Conservation (phyloP, 2,329 filamentous ascomycete species). For the Epichloe scottii region DNA sequence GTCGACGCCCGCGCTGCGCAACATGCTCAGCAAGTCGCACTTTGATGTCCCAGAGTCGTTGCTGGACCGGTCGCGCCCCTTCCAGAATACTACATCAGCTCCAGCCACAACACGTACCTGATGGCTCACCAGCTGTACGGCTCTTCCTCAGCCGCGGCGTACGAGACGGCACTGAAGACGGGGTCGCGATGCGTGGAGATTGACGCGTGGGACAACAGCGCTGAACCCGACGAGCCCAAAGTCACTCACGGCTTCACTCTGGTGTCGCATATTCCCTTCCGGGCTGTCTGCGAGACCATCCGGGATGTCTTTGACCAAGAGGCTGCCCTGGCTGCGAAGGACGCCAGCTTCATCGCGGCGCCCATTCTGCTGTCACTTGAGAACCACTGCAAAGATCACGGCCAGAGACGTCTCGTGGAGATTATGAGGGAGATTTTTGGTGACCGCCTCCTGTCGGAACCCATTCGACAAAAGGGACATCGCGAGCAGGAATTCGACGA, state of each 20-base stretch:
- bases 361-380: conserved; percentile 55
- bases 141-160: conserved; percentile 47
- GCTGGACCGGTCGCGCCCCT: conserved; percentile 44
- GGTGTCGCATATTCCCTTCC: conserved; percentile 53
- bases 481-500: conserved; percentile 37
- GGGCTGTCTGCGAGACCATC: conserved; percentile 52
- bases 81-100: conserved; percentile 60
- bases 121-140: conserved; percentile 59
- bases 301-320: conserved; percentile 50
- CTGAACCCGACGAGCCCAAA: conserved; percentile 50
- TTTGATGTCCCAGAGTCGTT: conserved; percentile 41
- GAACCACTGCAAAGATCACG: conserved; percentile 49
- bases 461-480: conserved; percentile 42
- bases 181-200: conserved; percentile 62
- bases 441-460: conserved; percentile 43
- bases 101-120: conserved; percentile 62
- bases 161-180: conserved; percentile 47
- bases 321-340: conserved; percentile 24
- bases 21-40: conserved; percentile 43
- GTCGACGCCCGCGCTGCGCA: conserved; percentile 32
- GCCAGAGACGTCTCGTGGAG: conserved; percentile 47
- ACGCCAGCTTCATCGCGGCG: conserved; percentile 30
- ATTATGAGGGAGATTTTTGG: conserved; percentile 56
- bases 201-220: conserved; percentile 56
- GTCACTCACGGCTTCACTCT: conserved; percentile 60